Conservation (phyloP, 208 protist genomes). For the Crithidia expoeki region DNA sequence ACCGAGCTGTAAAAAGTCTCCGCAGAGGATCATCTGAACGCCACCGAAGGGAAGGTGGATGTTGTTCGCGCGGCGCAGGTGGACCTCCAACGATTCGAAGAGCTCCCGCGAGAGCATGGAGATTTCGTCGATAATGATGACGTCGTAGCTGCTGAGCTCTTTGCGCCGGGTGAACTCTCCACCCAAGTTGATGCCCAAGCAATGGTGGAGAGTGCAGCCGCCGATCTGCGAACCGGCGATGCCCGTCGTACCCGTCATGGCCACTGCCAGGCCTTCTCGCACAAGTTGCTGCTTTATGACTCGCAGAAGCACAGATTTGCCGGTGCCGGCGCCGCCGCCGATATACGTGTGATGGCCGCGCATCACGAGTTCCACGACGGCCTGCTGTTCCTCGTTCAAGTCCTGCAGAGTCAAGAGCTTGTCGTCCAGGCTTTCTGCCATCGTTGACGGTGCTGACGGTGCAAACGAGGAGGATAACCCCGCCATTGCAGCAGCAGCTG, state of each 20-base stretch:
- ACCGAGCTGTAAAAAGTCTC: conserved; percentile 93
- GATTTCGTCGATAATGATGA: conserved; percentile 94
- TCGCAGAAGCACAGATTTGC: conserved; percentile 88
- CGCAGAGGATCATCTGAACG: conserved; percentile 91
- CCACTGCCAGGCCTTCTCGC: conserved; percentile 66
- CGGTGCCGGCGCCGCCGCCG: conserved; percentile 87
- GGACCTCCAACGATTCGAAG: conserved; percentile 83
- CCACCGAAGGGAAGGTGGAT: conserved; percentile 89
- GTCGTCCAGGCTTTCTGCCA: conserved; percentile 28
- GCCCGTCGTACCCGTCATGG: conserved; percentile 86
- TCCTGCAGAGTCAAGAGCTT: conserved; percentile 66
- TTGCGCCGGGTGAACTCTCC: conserved; percentile 72
- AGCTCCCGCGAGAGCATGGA: conserved; percentile 87
- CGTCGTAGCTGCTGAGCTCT: conserved; percentile 79
- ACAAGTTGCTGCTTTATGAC: conserved; percentile 75
- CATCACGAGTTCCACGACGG: conserved; percentile 74
- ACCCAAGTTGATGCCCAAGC: conserved; percentile 82
- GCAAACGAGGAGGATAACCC: neutral
- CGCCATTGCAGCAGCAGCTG: neutral
- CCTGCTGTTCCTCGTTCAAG: conserved; percentile 84
- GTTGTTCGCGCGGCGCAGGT: conserved; percentile 78
- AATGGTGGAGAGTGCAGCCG: conserved; percentile 89
- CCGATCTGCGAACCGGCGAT: conserved; percentile 80
- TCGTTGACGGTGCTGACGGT: neutral
- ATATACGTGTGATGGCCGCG: conserved; percentile 87